phyloP scores from a whole-genome alignment of 2,329 filamentous ascomycete species.

The Chalara sp. region DNA sequence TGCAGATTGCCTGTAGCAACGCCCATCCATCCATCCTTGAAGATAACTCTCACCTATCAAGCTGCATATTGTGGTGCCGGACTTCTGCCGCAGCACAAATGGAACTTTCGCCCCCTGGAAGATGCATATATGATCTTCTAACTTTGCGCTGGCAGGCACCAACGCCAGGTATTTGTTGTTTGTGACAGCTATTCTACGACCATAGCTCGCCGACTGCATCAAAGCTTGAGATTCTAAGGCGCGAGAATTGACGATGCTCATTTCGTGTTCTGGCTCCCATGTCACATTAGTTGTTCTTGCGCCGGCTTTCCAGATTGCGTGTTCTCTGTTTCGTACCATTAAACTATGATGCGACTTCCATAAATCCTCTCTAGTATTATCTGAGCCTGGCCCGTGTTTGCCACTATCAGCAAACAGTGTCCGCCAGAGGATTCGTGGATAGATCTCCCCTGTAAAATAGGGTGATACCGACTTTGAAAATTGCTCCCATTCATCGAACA shows the following conservation, averaged over 20 bases:
- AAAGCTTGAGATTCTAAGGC: background rate
- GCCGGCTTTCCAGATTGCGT: background rate
- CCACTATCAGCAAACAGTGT: background rate
- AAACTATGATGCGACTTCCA: background rate
- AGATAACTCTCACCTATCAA: constrained; percentile 1
- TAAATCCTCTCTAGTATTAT: background rate
- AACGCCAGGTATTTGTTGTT: background rate
- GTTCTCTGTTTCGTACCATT: background rate
- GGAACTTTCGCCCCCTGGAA: background rate
- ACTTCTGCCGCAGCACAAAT: background rate
- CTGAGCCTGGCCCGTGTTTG: background rate
- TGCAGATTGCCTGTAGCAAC: background rate
- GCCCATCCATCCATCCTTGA: constrained; percentile 1
- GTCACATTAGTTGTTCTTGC: background rate
- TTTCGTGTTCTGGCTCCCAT: background rate
- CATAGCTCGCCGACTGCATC: background rate
- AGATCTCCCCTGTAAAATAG: background rate
- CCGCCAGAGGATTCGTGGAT: background rate
- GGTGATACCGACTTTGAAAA: background rate
- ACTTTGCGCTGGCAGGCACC: background rate
- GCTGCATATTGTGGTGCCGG: background rate
- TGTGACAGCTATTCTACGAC: constrained; percentile 1
- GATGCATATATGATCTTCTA: background rate
- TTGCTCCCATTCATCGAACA: background rate
- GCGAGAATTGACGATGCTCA: constrained; percentile 1